Evolutionary conservation across 2,329 filamentous ascomycete genomes (phyloP).

Genomic region (Sclerotinia subarctica): DNA sequence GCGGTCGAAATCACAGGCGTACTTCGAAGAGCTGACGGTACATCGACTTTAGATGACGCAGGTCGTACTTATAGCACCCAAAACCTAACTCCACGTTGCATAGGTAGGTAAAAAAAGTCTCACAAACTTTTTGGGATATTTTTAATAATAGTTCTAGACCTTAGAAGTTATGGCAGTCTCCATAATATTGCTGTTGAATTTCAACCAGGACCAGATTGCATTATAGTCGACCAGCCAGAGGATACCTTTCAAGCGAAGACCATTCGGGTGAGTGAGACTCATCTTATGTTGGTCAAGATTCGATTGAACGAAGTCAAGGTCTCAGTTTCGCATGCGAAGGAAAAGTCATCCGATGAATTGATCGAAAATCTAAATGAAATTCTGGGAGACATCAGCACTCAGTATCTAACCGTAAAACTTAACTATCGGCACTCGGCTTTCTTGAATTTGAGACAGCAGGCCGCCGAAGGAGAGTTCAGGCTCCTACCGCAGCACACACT

Average conservation of each 20-base stretch:
- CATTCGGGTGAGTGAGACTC: constrained; percentile 32
- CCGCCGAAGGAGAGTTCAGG: constrained; percentile 33
- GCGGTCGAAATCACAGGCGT: constrained; percentile 40
- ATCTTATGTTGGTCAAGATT: constrained; percentile 36
- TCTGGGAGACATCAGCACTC: constrained; percentile 48
- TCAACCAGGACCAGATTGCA: constrained; percentile 30
- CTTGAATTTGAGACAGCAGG: constrained; percentile 18
- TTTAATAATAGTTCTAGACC: constrained; percentile 22
- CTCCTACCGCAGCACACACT: constrained; percentile 46
- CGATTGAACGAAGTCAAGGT: constrained; percentile 27
- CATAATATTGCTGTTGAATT: constrained; percentile 36
- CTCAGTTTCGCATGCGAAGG: constrained; percentile 35
- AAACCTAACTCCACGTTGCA: constrained; percentile 7
- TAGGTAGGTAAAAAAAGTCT: constrained; percentile 3
- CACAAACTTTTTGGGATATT: not conserved
- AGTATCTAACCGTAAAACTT: constrained; percentile 52
- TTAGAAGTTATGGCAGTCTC: constrained; percentile 31
- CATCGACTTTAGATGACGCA: constrained; percentile 15
- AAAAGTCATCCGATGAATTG: constrained; percentile 50
- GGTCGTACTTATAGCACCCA: constrained; percentile 4
- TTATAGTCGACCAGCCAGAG: constrained; percentile 34
- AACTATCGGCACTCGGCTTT: constrained; percentile 58
- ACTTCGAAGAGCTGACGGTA: constrained; percentile 29
- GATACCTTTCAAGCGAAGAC: constrained; percentile 31
- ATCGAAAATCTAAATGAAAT: constrained; percentile 58